Evolutionary conservation across 2,329 filamentous ascomycete species (phyloP), one percentile per base, ranked within the genome.

Genomic region (Macroventuria anomochaeta): DNA sequence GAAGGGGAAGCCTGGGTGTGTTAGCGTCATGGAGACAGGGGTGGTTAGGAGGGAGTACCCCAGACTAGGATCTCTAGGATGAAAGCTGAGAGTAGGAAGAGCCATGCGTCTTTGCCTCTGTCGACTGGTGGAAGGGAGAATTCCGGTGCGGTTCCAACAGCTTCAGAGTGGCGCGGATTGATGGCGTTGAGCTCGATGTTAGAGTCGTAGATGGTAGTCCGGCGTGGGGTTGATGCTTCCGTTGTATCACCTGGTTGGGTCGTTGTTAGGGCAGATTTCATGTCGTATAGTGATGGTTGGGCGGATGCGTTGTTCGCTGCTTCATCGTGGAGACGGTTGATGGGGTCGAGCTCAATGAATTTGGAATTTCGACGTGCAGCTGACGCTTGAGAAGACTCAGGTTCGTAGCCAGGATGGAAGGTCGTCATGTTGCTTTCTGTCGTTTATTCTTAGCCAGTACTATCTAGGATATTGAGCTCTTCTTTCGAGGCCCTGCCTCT

Each of bases 1-100:
- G 50, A 86, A 86, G 0, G 86, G 84, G 51, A 90, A 89, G 2
- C 87, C 86, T 88, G 23, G 17, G 25, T 36, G 7, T 11, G 28
- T 66, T 32, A 66, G 44, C 21, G 28, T 17, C 13, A 25, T 26
- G 7, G 5, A 26, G 41, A 21, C 31, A 5, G 2, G 15, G 18
- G 6, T 29, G 5, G 7, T n/a, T 7, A 18, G 37, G 39, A 18
- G 11, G 23, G n/a, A 18, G 42, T 57, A 69, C 67, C 67, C 82
- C 81, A 85, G 21, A 83, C 75, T 15, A 83, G 67, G 20, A 77
- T 72, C 53, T 85, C 81, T 11, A 84, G 69, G 4, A 81, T 57
- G 57, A 80, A 82, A 40, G 77, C 78, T 1, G 60, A 59, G 5
- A 52, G 46, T 3, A 66, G 29, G 18, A 61, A 63, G 6, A 65